phyloP scores from a whole-genome alignment of 495 filamentous ascomycete genomes.

The Lasiosphaeria miniovina region DNA sequence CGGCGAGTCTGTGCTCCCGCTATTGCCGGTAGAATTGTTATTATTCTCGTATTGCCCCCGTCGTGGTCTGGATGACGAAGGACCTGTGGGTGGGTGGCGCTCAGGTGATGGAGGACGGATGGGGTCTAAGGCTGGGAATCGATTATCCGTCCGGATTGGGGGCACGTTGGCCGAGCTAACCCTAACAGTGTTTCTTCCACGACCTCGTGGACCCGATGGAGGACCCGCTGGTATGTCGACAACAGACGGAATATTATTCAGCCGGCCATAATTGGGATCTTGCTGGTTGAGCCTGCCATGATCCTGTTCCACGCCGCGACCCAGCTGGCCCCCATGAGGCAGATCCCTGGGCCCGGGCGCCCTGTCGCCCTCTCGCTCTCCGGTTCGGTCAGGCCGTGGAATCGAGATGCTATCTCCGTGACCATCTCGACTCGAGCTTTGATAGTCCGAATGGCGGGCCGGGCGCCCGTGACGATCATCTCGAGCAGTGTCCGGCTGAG shows the following conservation, averaged over 20 bases:
- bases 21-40: conserved; percentile 17
- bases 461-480: conserved; percentile 46
- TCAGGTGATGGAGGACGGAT: conserved; percentile 43
- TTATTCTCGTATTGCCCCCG: conserved; percentile 37
- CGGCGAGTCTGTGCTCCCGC: conserved; percentile 23
- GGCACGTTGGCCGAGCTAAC: conserved; percentile 29
- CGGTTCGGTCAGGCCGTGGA: conserved; percentile 32
- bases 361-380: conserved; percentile 33
- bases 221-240: conserved; percentile 44
- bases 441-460: conserved; percentile 40
- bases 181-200: conserved; percentile 41
- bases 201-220: conserved; percentile 68
- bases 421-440: conserved; percentile 34
- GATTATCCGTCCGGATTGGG: conserved; percentile 34
- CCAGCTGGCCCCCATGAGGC: conserved; percentile 30
- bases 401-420: conserved; percentile 27
- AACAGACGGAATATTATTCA: conserved; percentile 53
- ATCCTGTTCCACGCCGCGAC: conserved; percentile 44
- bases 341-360: conserved; percentile 34
- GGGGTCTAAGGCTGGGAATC: conserved; percentile 34
- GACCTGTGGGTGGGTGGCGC: conserved; percentile 47
- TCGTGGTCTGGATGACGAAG: conserved; percentile 42
- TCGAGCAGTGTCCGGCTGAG: conserved; percentile 35
- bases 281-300: conserved; percentile 56
- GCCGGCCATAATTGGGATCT: conserved; percentile 61